Evolutionary conservation across 768 basidiomycete genomes (phyloP).

Genomic region (Mrakia hoshinonis): DNA sequence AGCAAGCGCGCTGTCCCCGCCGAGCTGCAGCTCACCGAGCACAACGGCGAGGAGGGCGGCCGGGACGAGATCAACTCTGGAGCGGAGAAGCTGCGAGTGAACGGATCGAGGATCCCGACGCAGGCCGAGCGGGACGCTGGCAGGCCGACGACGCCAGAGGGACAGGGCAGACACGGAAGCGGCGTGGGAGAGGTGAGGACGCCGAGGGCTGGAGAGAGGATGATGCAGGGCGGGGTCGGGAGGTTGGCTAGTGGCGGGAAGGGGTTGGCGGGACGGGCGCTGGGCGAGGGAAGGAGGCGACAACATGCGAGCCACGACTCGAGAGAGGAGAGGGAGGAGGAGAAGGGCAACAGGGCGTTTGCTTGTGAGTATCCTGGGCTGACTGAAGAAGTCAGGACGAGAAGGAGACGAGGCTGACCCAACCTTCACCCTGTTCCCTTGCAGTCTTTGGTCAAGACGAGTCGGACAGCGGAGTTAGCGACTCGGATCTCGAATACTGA

Average conservation of each 20-base stretch:
- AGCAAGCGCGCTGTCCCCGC: neutral
- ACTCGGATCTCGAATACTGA: neutral
- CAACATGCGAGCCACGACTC: neutral
- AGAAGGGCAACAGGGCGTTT: slow-evolving; percentile 13
- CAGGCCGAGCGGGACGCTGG: neutral
- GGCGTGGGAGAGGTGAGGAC: neutral
- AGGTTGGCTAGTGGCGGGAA: neutral
- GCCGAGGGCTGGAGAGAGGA: slow-evolving; percentile 6
- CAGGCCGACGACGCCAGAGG: neutral
- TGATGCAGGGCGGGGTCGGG: neutral
- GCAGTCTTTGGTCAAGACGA: slow-evolving; percentile 24
- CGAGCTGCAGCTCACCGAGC: neutral
- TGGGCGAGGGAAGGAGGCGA: neutral
- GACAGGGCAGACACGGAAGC: too few species aligned
- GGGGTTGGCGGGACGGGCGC: neutral
- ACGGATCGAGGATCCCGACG: slow-evolving; percentile 1
- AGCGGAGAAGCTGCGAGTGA: neutral
- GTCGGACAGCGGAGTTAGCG: slow-evolving; percentile 22
- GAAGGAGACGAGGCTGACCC: neutral
- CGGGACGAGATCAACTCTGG: slow-evolving; percentile 50
- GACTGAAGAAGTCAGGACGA: neutral
- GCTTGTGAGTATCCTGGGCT: slow-evolving; percentile 16
- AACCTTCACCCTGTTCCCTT: neutral
- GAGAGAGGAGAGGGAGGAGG: neutral
- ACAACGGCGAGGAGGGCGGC: slow-evolving; percentile 47